Evolutionary conservation across 1,284 basidiomycete genomes (phyloP).

Genomic region (Apiotrichum montevideense): DNA sequence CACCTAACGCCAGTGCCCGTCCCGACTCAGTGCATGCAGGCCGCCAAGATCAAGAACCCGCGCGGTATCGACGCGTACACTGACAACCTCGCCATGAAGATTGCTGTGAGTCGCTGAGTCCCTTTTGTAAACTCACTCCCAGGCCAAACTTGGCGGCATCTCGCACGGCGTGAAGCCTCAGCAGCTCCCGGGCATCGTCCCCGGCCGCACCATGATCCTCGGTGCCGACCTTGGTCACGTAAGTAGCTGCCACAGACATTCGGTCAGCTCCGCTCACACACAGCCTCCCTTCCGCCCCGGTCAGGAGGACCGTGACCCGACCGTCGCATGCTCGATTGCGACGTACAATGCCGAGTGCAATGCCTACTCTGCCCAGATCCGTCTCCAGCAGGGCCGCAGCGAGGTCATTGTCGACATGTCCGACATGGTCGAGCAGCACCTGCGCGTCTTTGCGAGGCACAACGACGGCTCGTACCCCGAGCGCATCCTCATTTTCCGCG

Average conservation of each 20-base stretch:
- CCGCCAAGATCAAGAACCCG: slow-evolving; percentile 39
- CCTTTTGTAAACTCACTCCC: slow-evolving; percentile 6
- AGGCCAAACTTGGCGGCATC: slow-evolving; percentile 50
- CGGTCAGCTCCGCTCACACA: too few relatives aligned
- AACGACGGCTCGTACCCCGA: slow-evolving; percentile 40
- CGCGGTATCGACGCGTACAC: slow-evolving; percentile 47
- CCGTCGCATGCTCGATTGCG: slow-evolving; percentile 35
- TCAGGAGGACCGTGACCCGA: slow-evolving; percentile 40
- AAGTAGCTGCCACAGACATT: slow-evolving; percentile 30
- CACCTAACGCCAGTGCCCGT: background rate
- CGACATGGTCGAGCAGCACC: slow-evolving; percentile 30
- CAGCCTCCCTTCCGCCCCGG: slow-evolving; percentile 46
- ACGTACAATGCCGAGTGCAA: slow-evolving; percentile 42
- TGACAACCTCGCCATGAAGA: slow-evolving; percentile 45
- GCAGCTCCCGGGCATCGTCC: slow-evolving; percentile 20
- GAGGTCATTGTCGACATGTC: slow-evolving; percentile 32
- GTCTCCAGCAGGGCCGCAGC: slow-evolving; percentile 44
- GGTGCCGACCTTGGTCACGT: slow-evolving; percentile 44
- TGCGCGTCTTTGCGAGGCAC: slow-evolving; percentile 31
- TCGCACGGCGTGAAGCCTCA: slow-evolving; percentile 40
- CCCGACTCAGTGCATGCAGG: slow-evolving; percentile 44
- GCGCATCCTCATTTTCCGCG: slow-evolving; percentile 49
- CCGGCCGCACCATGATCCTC: slow-evolving; percentile 47
- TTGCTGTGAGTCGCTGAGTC: slow-evolving; percentile 9
- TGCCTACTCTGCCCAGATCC: slow-evolving; percentile 41